phyloP scores from a whole-genome alignment of 2,329 filamentous ascomycete genomes.

The Ascochyta viciae-villosae region DNA sequence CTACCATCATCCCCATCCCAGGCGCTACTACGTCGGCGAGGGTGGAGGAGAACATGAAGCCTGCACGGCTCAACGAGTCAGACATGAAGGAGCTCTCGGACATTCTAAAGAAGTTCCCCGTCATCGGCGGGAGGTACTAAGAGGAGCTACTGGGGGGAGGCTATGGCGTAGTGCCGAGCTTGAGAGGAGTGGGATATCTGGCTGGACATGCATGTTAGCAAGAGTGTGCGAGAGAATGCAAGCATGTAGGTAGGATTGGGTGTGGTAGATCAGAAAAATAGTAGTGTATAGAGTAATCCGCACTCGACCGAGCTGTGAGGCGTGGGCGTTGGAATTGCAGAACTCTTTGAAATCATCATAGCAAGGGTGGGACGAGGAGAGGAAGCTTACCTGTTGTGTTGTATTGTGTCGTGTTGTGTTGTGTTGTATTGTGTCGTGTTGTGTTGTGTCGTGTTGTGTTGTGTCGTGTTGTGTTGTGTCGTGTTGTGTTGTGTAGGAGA shows the following conservation, averaged over 20 bases:
- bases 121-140: slow-evolving; percentile 53
- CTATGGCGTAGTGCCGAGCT: slow-evolving; percentile 12
- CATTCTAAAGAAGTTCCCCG: slow-evolving; percentile 56
- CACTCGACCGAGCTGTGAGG: slow-evolving; percentile 48
- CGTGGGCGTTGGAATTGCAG: slow-evolving; percentile 58
- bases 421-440: too few species aligned
- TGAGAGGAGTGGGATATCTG: background rate
- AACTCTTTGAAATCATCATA: slow-evolving; percentile 58
- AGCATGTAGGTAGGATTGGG: background rate
- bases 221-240: background rate
- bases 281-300: slow-evolving; percentile 57
- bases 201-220: slow-evolving; percentile 19
- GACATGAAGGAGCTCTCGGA: slow-evolving; percentile 61
- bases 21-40: slow-evolving; percentile 65
- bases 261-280: slow-evolving; percentile 53
- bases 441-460: too few species aligned
- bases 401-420: background rate
- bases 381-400: slow-evolving; percentile 21
- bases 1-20: slow-evolving; percentile 70
- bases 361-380: background rate
- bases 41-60: slow-evolving; percentile 68
- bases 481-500: slow-evolving; percentile 5
- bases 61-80: slow-evolving; percentile 58
- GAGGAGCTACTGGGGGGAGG: slow-evolving; percentile 44
- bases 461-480: too few species aligned